These are phyloP conservation scores for Mucor mucedo DNA, from an alignment of 371 early-diverging fungal genomes.

Conservation along the genomic window DNA sequence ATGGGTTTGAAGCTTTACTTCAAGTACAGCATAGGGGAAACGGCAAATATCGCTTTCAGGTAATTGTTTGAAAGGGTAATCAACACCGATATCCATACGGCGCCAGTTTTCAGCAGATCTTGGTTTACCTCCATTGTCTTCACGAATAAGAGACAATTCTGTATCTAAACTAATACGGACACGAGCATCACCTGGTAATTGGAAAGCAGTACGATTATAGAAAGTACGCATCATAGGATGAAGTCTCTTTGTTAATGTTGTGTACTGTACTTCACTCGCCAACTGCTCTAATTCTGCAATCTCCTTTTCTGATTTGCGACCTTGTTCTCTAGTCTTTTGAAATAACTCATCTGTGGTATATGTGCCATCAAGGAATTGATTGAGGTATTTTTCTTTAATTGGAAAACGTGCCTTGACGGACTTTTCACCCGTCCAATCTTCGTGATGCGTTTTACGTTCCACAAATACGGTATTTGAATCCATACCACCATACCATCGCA, in stretches of 20 bases:
- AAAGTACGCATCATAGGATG: conserved; percentile 94
- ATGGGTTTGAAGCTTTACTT: conserved; percentile 97
- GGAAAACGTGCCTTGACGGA: conserved; percentile 96
- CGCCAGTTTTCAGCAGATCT: conserved; percentile 94
- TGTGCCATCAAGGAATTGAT: conserved; percentile 82
- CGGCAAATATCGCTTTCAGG: conserved; percentile 86
- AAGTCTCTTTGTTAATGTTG: conserved; percentile 78
- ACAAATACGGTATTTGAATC: conserved; percentile 90
- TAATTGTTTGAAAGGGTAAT: conserved; percentile 92
- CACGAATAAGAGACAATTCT: conserved; percentile 96
- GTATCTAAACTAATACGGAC: conserved; percentile 99
- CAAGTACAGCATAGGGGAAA: conserved; percentile 99
- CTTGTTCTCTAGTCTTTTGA: conserved; percentile 83
- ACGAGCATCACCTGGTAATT: conserved; percentile 97
- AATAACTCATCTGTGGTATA: conserved; percentile 84
- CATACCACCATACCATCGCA: conserved; percentile 98
- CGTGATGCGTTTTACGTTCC: conserved; percentile 98
- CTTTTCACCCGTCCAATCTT: conserved; percentile 98
- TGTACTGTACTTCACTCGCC: conserved; percentile 84
- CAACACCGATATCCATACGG: conserved; percentile 90
- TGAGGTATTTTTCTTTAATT: conserved; percentile 95
- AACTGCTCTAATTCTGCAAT: conserved; percentile 80
- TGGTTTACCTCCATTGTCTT: conserved; percentile 79
- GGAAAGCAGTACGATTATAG: conserved; percentile 99
- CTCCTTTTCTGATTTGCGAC: conserved; percentile 83